A percentile compares a stretch with the other conserved stretches of the same genome.
Evolutionary conservation across 805 yeast species (phyloP).

Genomic region (Phaffomyces opuntiae): DNA sequence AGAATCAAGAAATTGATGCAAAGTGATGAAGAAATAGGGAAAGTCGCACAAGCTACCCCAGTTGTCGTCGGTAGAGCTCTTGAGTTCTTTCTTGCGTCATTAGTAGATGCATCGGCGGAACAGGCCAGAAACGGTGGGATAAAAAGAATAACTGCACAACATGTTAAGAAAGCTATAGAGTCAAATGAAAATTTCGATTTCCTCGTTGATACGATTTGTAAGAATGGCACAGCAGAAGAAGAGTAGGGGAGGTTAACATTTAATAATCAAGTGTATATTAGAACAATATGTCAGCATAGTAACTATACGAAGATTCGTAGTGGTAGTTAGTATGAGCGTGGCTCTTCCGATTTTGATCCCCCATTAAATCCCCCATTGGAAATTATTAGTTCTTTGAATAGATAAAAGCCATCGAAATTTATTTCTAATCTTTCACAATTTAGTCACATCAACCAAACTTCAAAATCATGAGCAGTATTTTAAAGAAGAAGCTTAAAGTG

Average conservation of each 20-base stretch:
- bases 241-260: not conserved
- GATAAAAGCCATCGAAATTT: no score
- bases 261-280: not conserved
- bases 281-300: no score
- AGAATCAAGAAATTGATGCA: constrained; percentile 96
- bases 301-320: no score
- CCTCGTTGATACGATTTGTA: constrained; percentile 52
- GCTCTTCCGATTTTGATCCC: no score
- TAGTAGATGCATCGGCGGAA: constrained; percentile 76
- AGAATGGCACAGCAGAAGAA: constrained; percentile 6
- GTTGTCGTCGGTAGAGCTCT: constrained; percentile 95
- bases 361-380: no score
- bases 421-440: not conserved
- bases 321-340: not conserved
- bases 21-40: constrained; percentile 96
- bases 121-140: constrained; percentile 72
- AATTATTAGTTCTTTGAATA: no score
- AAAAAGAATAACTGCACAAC: constrained; percentile 75
- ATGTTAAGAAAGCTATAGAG: constrained; percentile 76
- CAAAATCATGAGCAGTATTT: constrained; percentile 12
- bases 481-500: constrained; percentile 51
- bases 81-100: constrained; percentile 83
- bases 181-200: constrained; percentile 91
- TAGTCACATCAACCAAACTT: not conserved
- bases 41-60: constrained; percentile 98